A percentile compares a stretch with the other conserved stretches of the same genome.
phyloP scores from a whole-genome alignment of 176 grass and related monocot species.

The Aegilops umbellulata region DNA sequence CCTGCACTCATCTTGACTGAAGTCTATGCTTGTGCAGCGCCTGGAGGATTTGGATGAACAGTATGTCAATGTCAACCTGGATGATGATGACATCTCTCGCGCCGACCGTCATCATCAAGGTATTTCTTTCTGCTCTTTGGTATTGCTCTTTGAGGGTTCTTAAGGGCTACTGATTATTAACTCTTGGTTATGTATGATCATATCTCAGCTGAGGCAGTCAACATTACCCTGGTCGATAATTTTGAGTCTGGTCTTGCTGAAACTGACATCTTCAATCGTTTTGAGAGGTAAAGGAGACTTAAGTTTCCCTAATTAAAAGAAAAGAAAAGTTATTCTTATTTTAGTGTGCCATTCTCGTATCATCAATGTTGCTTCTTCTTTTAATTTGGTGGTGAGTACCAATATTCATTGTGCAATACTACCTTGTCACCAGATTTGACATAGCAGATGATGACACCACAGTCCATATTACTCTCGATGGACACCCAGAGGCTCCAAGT shows the following conservation, averaged over 20 bases:
- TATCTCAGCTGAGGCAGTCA: slow-evolving; percentile 53
- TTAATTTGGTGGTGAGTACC: neutral
- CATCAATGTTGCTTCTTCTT: neutral
- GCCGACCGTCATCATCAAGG: slow-evolving; percentile 67
- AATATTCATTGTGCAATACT: slow-evolving; percentile 18
- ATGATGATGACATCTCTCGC: slow-evolving; percentile 47
- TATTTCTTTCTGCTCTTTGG: slow-evolving; percentile 35
- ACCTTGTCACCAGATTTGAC: slow-evolving; percentile 67
- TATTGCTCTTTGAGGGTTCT: neutral
- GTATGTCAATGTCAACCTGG: slow-evolving; percentile 73
- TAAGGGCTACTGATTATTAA: neutral
- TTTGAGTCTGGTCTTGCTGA: slow-evolving; percentile 49
- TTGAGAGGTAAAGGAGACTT: slow-evolving; percentile 65
- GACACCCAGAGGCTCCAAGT: slow-evolving; percentile 43
- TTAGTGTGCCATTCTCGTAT: slow-evolving; percentile 19
- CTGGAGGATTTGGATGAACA: slow-evolving; percentile 86
- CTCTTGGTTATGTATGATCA: slow-evolving; percentile 9
- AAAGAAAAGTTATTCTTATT: slow-evolving; percentile 7
- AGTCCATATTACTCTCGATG: slow-evolving; percentile 53
- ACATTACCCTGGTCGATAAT: slow-evolving; percentile 76
- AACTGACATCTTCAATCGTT: slow-evolving; percentile 61
- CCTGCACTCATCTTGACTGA: slow-evolving; percentile 2
- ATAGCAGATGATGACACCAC: slow-evolving; percentile 79
- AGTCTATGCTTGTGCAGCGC: slow-evolving; percentile 43
- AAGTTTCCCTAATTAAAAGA: neutral